A percentile compares a stretch with the other conserved stretches of the same genome.
Evolutionary conservation across 176 grass and related monocot genomes (phyloP).

Genomic region (Typha latifolia): DNA sequence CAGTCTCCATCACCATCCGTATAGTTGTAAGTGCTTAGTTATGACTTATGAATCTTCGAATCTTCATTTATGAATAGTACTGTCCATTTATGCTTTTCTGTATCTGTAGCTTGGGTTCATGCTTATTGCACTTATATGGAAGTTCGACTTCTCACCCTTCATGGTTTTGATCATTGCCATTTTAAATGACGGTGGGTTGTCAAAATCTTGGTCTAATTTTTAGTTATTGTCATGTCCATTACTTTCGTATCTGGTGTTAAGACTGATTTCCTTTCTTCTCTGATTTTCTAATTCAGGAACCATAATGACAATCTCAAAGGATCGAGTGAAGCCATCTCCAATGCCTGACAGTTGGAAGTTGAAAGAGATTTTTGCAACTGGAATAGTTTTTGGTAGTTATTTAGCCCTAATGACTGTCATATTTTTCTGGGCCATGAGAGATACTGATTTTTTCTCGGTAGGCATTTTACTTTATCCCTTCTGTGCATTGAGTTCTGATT

Average conservation of each 20-base stretch:
- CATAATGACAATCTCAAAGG: slow-evolving; percentile 99
- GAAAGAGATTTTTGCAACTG: slow-evolving; percentile 82
- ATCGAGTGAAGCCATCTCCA: slow-evolving; percentile 83
- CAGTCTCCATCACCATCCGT: slow-evolving; percentile 94
- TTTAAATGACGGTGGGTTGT: slow-evolving; percentile 76
- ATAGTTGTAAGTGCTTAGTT: slow-evolving; percentile 68
- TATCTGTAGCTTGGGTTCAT: slow-evolving; percentile 79
- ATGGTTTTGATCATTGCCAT: slow-evolving; percentile 98
- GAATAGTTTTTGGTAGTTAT: slow-evolving; percentile 78
- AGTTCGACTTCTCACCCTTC: slow-evolving; percentile 95
- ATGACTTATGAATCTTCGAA: not conserved
- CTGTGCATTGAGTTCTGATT: not conserved
- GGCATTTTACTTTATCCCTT: not conserved
- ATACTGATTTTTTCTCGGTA: slow-evolving; percentile 82
- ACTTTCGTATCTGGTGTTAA: not conserved
- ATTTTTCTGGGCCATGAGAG: slow-evolving; percentile 88
- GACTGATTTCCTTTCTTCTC: not conserved
- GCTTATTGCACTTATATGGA: slow-evolving; percentile 92
- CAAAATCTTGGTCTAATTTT: not conserved
- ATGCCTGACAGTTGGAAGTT: slow-evolving; percentile 96
- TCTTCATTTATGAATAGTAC: slow-evolving; percentile 1
- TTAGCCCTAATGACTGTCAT: slow-evolving; percentile 82
- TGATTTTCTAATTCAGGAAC: slow-evolving; percentile 38
- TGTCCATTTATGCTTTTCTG: not conserved
- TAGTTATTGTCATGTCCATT: not conserved